A percentile compares a stretch with the other conserved stretches of the same genome.
phyloP scores from a whole-genome alignment of 192 early-diverging fungal genomes.

The Coemansia biformis region DNA sequence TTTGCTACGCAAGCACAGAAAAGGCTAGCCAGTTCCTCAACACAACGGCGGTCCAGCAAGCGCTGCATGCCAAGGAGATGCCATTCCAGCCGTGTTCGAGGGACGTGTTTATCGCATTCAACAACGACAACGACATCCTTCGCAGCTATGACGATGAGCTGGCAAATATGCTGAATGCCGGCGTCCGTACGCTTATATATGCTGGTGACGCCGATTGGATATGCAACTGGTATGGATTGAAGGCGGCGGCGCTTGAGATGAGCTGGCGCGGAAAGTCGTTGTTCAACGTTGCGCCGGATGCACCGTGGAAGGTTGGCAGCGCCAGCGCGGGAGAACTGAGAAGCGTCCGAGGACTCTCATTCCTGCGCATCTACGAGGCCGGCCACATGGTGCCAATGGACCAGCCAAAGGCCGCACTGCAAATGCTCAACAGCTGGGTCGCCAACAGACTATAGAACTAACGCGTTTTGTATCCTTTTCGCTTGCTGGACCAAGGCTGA shows the following conservation, averaged over 20 bases:
- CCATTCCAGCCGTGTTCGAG: slow-evolving; percentile 71
- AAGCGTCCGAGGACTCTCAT: slow-evolving; percentile 61
- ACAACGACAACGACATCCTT: slow-evolving; percentile 74
- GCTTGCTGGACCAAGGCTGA: too few species aligned
- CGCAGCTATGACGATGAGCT: slow-evolving; percentile 59
- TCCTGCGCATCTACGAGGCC: slow-evolving; percentile 75
- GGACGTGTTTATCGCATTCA: slow-evolving; percentile 65
- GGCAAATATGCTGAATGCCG: slow-evolving; percentile 62
- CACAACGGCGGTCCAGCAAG: slow-evolving; percentile 55
- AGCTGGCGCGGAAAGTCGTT: slow-evolving; percentile 72
- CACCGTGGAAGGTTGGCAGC: slow-evolving; percentile 62
- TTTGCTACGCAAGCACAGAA: slow-evolving; percentile 74
- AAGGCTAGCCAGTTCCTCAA: slow-evolving; percentile 72
- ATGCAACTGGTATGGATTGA: slow-evolving; percentile 82
- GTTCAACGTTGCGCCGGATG: slow-evolving; percentile 66
- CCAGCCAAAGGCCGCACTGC: slow-evolving; percentile 68
- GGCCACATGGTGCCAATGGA: slow-evolving; percentile 89
- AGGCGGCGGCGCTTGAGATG: slow-evolving; percentile 72
- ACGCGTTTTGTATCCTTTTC: too few species aligned
- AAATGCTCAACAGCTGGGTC: slow-evolving; percentile 79
- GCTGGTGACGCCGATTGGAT: slow-evolving; percentile 88
- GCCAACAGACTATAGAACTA: background rate
- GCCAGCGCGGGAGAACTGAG: slow-evolving; percentile 59
- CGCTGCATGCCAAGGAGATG: slow-evolving; percentile 60
- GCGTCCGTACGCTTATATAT: slow-evolving; percentile 78